Conservation (phyloP, 352 stramenopile species). For the Discostella stelligera region DNA sequence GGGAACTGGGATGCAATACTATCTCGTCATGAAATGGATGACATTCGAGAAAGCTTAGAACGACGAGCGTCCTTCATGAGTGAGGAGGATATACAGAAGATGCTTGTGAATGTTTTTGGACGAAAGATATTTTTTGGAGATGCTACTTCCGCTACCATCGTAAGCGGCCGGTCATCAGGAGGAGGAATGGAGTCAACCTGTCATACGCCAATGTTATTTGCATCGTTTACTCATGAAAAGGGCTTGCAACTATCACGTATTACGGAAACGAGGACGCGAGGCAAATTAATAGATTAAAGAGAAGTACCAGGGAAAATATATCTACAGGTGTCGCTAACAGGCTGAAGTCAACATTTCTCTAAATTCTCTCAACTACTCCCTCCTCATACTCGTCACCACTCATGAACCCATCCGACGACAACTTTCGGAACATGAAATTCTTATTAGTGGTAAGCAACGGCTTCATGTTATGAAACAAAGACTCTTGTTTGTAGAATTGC, state of each 20-base stretch:
- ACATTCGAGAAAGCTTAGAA: slow-evolving; percentile 24
- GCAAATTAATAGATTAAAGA: too few relatives aligned
- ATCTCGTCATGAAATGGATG: slow-evolving; percentile 24
- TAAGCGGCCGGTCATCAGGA: too few relatives aligned
- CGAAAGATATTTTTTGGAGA: slow-evolving; percentile 19
- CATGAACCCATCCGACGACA: slow-evolving; percentile 26
- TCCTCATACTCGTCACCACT: slow-evolving; percentile 46
- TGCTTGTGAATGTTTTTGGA: slow-evolving; percentile 20
- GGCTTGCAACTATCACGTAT: slow-evolving; percentile 43
- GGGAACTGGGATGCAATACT: slow-evolving; percentile 42
- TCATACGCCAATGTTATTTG: slow-evolving; percentile 32
- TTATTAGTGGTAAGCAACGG: slow-evolving; percentile 13
- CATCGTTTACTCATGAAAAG: slow-evolving; percentile 41
- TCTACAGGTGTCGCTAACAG: too few relatives aligned
- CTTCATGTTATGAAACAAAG: background rate
- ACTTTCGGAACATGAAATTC: slow-evolving; percentile 40
- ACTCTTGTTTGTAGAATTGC: slow-evolving; percentile 40
- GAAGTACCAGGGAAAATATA: too few relatives aligned
- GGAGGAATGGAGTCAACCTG: background rate
- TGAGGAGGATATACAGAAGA: slow-evolving; percentile 37
- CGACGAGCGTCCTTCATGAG: slow-evolving; percentile 13
- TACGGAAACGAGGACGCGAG: too few relatives aligned
- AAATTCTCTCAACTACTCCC: slow-evolving; percentile 51
- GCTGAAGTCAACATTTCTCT: too few relatives aligned
- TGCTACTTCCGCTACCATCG: background rate